Percentiles rank a stretch among this genome's conserved stretches.
These are phyloP conservation scores for Carallia pectinifolia DNA, from an alignment of 345 rosid species.

Conservation along the genomic window DNA sequence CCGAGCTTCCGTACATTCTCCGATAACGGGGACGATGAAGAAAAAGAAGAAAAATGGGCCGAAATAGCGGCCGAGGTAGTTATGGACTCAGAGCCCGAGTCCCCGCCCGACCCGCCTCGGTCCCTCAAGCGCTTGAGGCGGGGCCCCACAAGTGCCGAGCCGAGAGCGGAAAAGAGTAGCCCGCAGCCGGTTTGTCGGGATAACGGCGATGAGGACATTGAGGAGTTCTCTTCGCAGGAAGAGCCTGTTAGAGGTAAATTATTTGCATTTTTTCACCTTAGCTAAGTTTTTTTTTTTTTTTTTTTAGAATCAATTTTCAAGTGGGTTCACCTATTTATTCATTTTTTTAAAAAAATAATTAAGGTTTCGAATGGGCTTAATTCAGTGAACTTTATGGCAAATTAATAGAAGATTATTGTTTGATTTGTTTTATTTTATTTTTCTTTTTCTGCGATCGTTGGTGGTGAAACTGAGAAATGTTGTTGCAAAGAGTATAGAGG, in stretches of 20 bases:
- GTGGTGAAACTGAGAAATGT: too few relatives aligned
- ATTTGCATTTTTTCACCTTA: too few relatives aligned
- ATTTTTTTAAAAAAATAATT: neutral
- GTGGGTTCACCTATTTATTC: neutral
- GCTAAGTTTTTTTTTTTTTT: neutral
- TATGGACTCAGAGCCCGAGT: constrained; percentile 39
- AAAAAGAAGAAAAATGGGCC: neutral
- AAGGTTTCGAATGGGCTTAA: neutral
- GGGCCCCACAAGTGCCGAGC: constrained; percentile 23
- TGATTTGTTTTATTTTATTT: too few relatives aligned
- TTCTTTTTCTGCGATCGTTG: too few relatives aligned
- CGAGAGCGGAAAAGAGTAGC: constrained; percentile 15
- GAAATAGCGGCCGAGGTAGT: constrained; percentile 2
- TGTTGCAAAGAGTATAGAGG: too few relatives aligned
- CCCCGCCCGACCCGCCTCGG: constrained; percentile 35
- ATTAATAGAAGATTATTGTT: too few relatives aligned
- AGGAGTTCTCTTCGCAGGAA: constrained; percentile 76
- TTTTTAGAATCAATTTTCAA: neutral
- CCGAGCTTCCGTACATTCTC: constrained; percentile 9
- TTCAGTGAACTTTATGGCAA: too few relatives aligned
- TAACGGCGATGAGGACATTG: constrained; percentile 66
- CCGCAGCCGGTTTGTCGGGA: constrained; percentile 8
- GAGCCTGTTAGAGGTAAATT: constrained; percentile 34
- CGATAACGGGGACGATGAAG: constrained; percentile 22
- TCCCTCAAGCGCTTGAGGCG: constrained; percentile 65